phyloP scores from a whole-genome alignment of 257 asterid species.

The Misopates orontium region DNA sequence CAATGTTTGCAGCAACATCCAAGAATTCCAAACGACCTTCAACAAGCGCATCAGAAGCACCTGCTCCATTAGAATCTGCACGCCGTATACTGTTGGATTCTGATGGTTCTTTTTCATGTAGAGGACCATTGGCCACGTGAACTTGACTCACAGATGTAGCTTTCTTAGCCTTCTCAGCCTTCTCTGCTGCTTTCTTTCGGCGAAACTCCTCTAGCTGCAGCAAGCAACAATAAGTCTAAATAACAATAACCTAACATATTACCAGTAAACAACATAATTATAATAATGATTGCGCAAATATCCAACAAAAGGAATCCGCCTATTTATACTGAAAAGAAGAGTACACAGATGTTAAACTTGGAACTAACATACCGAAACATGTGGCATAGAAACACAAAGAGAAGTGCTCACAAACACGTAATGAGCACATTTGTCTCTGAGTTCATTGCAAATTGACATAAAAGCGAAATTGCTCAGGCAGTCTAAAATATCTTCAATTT shows the following conservation, averaged over 20 bases:
- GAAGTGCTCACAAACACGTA: background rate
- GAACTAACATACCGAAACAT: slow-evolving; percentile 1
- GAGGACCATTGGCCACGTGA: slow-evolving; percentile 41
- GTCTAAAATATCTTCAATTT: slow-evolving; percentile 5
- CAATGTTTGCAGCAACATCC: slow-evolving; percentile 35
- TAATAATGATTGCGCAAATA: slow-evolving; percentile 10
- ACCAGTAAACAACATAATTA: slow-evolving; percentile 10
- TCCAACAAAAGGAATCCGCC: background rate
- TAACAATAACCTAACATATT: slow-evolving; percentile 9
- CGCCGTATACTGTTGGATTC: slow-evolving; percentile 42
- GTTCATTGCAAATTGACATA: slow-evolving; percentile 15
- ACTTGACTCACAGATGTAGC: slow-evolving; percentile 40
- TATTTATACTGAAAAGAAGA: background rate
- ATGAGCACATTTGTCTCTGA: slow-evolving; percentile 20
- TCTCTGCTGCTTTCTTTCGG: slow-evolving; percentile 77
- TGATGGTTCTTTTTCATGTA: slow-evolving; percentile 44
- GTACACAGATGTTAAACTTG: background rate
- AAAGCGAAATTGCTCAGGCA: slow-evolving; percentile 17
- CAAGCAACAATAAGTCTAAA: slow-evolving; percentile 12
- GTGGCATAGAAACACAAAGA: background rate
- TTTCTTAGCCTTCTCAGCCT: slow-evolving; percentile 73
- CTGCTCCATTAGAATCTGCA: slow-evolving; percentile 51
- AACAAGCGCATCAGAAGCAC: slow-evolving; percentile 53
- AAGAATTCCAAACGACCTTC: slow-evolving; percentile 37
- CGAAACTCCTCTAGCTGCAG: slow-evolving; percentile 91